Evolutionary conservation across 192 early-diverging fungal species (phyloP).

Genomic region (Entomortierella beljakovae): DNA sequence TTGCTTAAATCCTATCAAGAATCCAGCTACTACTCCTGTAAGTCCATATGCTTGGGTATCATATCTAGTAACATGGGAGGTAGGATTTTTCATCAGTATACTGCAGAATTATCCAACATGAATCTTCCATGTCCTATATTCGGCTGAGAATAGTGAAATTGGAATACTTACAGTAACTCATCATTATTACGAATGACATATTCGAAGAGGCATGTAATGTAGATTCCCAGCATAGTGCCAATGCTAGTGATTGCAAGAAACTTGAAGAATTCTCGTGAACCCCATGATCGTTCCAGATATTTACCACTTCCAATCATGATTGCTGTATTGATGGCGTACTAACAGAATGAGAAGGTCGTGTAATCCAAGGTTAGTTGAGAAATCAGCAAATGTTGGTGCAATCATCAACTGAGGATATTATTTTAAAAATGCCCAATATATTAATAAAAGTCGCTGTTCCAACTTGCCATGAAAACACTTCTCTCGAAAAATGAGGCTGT

Average conservation of each 20-base stretch:
- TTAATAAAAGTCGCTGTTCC: no score
- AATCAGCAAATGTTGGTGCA: not conserved
- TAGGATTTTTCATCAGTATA: not conserved
- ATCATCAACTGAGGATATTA: not conserved
- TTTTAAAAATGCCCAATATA: not conserved
- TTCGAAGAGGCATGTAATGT: slow-evolving; percentile 64
- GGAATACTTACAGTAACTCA: slow-evolving; percentile 64
- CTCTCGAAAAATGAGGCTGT: slow-evolving; percentile 49
- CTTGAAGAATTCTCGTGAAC: slow-evolving; percentile 77
- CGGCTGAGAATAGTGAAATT: not conserved
- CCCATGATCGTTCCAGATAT: slow-evolving; percentile 91
- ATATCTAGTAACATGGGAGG: slow-evolving; percentile 50
- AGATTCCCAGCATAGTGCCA: slow-evolving; percentile 63
- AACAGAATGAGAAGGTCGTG: not conserved
- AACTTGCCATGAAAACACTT: slow-evolving; percentile 28
- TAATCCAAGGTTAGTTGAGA: no score
- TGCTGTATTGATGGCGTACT: slow-evolving; percentile 28
- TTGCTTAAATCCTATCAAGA: slow-evolving; percentile 91
- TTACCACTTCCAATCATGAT: slow-evolving; percentile 70
- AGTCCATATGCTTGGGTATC: slow-evolving; percentile 76
- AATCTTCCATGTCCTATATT: slow-evolving; percentile 1
- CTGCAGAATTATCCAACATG: not conserved
- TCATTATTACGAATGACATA: slow-evolving; percentile 69
- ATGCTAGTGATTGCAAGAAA: slow-evolving; percentile 71
- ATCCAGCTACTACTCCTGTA: slow-evolving; percentile 75